These are phyloP conservation scores for Trematosphaeria pertusa DNA, from an alignment of 2,329 filamentous ascomycete species.

Conservation along the genomic window DNA sequence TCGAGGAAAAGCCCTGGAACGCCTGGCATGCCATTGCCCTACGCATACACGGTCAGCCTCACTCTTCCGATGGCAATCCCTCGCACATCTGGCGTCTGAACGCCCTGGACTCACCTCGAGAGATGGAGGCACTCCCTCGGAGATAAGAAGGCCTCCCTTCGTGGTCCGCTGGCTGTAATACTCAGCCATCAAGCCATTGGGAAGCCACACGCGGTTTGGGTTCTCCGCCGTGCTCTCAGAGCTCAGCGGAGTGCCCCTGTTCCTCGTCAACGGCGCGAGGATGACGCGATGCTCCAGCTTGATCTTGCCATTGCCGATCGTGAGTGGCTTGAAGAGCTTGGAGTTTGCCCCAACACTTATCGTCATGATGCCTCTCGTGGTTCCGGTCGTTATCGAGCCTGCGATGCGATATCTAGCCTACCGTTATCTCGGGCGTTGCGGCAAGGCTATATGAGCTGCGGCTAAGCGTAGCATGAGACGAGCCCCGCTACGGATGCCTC, in stretches of 20 bases:
- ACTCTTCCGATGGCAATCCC: too few relatives aligned
- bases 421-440: too few relatives aligned
- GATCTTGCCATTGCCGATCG: constrained; percentile 41
- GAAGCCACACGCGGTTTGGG: constrained; percentile 58
- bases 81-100: too few relatives aligned
- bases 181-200: constrained; percentile 49
- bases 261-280: constrained; percentile 46
- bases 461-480: too few relatives aligned
- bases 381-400: too few relatives aligned
- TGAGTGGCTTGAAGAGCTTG: constrained; percentile 42
- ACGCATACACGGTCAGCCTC: constrained; percentile 16
- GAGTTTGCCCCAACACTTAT: too few relatives aligned
- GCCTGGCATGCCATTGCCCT: constrained; percentile 40
- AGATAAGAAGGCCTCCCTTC: constrained; percentile 63
- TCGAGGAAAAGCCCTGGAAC: constrained; percentile 36
- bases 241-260: constrained; percentile 52
- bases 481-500: too few relatives aligned
- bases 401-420: too few relatives aligned
- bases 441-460: too few relatives aligned
- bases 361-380: too few relatives aligned
- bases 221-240: constrained; percentile 50
- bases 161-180: constrained; percentile 61
- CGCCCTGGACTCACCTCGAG: constrained; percentile 53
- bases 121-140: constrained; percentile 61
- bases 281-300: constrained; percentile 41